Evolutionary conservation across 192 early-diverging fungal genomes (phyloP).

Genomic region (Entomortierella parvispora): DNA sequence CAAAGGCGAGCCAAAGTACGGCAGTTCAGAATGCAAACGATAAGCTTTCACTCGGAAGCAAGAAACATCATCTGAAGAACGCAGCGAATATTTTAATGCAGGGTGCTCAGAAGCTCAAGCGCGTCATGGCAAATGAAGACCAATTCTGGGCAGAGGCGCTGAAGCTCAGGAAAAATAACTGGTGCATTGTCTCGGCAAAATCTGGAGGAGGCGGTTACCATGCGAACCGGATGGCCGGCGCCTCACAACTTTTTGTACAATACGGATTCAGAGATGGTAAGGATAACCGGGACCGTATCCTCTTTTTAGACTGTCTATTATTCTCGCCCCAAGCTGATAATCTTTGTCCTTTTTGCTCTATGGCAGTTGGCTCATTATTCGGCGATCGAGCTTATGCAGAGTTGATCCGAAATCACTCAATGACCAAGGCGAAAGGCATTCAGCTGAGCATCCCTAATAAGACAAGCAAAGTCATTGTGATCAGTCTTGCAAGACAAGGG

Average conservation of each 20-base stretch:
- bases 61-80: conserved; percentile 37
- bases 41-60: conserved; percentile 38
- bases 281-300: not conserved
- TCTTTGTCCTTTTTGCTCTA: no score
- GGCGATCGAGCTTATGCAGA: conserved; percentile 38
- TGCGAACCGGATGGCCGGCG: conserved; percentile 3
- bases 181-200: conserved; percentile 41
- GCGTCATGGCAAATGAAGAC: conserved; percentile 44
- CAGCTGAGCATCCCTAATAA: conserved; percentile 33
- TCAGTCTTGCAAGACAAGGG: conserved; percentile 40
- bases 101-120: conserved; percentile 29
- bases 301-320: not conserved
- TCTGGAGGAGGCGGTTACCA: conserved; percentile 7
- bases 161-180: conserved; percentile 41
- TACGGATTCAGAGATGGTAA: conserved; percentile 51
- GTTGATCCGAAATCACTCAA: conserved; percentile 18
- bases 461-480: conserved; percentile 27
- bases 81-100: conserved; percentile 42
- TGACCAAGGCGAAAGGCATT: conserved; percentile 21
- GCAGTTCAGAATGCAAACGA: conserved; percentile 25
- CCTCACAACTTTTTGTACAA: conserved; percentile 42
- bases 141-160: conserved; percentile 46
- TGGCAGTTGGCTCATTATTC: conserved; percentile 35
- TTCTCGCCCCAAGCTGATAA: no score
- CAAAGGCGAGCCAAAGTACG: conserved; percentile 2